Conservation (phyloP, 148 eudicot genomes). For the Dysphania ambrosioides region DNA sequence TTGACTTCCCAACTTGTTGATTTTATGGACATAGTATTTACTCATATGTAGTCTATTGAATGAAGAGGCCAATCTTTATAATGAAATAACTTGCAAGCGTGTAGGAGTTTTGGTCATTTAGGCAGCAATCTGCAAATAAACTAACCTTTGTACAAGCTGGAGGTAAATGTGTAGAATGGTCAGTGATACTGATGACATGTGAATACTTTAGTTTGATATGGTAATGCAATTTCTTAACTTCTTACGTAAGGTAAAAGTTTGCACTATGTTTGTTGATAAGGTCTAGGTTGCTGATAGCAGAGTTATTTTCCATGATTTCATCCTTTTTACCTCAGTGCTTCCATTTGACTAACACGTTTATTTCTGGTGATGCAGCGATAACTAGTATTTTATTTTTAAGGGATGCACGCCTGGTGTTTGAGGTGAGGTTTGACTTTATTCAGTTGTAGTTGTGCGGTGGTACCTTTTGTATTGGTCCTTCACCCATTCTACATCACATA, state of each 20-base stretch:
- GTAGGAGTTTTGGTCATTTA: not conserved
- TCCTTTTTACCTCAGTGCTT: not conserved
- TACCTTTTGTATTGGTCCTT: not conserved
- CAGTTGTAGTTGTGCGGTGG: not conserved
- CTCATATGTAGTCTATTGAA: not conserved
- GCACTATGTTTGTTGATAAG: not conserved
- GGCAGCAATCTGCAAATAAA: not conserved
- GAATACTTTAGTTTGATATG: constrained; percentile 1
- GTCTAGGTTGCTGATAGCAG: not conserved
- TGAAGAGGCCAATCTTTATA: not conserved
- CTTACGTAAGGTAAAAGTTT: not conserved
- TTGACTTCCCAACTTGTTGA: not conserved
- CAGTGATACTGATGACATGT: not conserved
- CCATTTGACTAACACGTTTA: not conserved
- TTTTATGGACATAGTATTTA: not conserved
- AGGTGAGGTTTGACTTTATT: constrained; percentile 37
- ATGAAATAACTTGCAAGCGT: not conserved
- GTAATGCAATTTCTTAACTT: not conserved
- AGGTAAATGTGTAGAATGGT: not conserved
- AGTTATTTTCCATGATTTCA: not conserved
- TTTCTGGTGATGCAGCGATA: constrained; percentile 57
- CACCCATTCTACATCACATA: not conserved
- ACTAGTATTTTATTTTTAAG: constrained; percentile 67
- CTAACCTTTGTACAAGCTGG: not conserved
- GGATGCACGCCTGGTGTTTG: constrained; percentile 44